These are phyloP conservation scores for Botrytis tulipae DNA, from an alignment of 2,329 filamentous ascomycete genomes.

Conservation along the genomic window DNA sequence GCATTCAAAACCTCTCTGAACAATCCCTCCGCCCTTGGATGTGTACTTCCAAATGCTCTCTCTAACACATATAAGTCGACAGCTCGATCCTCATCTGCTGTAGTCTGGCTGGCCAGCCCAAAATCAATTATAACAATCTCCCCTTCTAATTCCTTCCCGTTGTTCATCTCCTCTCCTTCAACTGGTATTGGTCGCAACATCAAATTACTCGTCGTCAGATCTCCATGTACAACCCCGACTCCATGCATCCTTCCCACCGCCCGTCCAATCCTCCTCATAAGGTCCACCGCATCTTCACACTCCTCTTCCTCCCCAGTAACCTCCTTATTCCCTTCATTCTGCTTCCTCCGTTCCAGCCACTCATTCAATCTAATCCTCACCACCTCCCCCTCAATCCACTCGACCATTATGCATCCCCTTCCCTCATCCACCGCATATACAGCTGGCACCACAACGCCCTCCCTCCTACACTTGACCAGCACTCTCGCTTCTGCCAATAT, in stretches of 20 bases:
- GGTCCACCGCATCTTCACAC: conserved; percentile 52
- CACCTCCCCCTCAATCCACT: conserved; percentile 76
- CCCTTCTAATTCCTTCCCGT: conserved; percentile 51
- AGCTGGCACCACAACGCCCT: conserved; percentile 78
- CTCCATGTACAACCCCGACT: conserved; percentile 87
- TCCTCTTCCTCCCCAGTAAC: conserved; percentile 39
- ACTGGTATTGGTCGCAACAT: conserved; percentile 59
- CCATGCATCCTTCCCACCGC: conserved; percentile 76
- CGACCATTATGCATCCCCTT: conserved; percentile 74
- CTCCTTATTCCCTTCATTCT: conserved; percentile 26
- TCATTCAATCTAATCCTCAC: conserved; percentile 68
- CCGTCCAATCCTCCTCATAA: conserved; percentile 69
- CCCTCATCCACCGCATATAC: conserved; percentile 67
- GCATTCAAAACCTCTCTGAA: conserved; percentile 71
- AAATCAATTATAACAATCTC: conserved; percentile 93
- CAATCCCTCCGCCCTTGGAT: conserved; percentile 77
- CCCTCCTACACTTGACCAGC: conserved; percentile 71
- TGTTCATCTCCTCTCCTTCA: conserved; percentile 26
- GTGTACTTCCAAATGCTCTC: conserved; percentile 89
- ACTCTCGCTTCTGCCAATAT: conserved; percentile 88
- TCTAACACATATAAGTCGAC: conserved; percentile 97
- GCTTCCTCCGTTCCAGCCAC: conserved; percentile 53
- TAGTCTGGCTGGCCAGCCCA: conserved; percentile 77
- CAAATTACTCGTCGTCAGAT: conserved; percentile 95
- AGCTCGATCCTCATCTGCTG: conserved; percentile 86